These are phyloP conservation scores for Sophora flavescens DNA, from an alignment of 306 rosid species.

Conservation along the genomic window DNA sequence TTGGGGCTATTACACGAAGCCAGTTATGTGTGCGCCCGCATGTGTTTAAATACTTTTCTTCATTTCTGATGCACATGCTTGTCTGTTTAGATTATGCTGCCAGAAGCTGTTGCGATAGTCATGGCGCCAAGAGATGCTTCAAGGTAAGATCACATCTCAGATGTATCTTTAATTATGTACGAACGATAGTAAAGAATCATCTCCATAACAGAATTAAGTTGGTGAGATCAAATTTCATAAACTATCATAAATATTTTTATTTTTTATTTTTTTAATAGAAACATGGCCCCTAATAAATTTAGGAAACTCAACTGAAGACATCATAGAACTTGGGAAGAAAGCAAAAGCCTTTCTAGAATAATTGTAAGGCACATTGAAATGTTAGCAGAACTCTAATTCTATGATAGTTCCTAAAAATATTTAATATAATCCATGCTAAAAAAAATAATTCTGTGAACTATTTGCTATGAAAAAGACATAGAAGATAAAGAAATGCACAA, in stretches of 20 bases:
- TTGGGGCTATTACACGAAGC: neutral
- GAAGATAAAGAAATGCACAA: neutral
- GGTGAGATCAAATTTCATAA: conserved; percentile 19
- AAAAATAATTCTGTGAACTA: neutral
- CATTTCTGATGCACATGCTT: conserved; percentile 19
- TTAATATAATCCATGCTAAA: neutral
- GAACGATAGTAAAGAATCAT: neutral
- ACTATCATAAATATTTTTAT: conserved; percentile 3
- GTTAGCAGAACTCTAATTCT: conserved; percentile 15
- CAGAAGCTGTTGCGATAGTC: conserved; percentile 96
- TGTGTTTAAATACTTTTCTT: conserved; percentile 23
- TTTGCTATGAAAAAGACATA: neutral
- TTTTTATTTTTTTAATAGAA: too few species aligned
- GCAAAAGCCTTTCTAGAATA: conserved; percentile 1
- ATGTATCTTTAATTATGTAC: conserved; percentile 12
- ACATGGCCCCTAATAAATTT: neutral
- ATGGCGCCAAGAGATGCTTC: conserved; percentile 91
- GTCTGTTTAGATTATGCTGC: conserved; percentile 81
- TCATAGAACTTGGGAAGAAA: neutral
- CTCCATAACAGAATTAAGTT: conserved; percentile 4
- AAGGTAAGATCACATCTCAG: conserved; percentile 61
- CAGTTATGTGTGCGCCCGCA: neutral
- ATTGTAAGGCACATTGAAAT: neutral
- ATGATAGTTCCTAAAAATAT: neutral
- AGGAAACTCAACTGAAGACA: conserved; percentile 1